Evolutionary conservation across 2,329 filamentous ascomycete genomes (phyloP), one percentile per base, ranked within the genome.

Genomic region (Bipolaris cookei): DNA sequence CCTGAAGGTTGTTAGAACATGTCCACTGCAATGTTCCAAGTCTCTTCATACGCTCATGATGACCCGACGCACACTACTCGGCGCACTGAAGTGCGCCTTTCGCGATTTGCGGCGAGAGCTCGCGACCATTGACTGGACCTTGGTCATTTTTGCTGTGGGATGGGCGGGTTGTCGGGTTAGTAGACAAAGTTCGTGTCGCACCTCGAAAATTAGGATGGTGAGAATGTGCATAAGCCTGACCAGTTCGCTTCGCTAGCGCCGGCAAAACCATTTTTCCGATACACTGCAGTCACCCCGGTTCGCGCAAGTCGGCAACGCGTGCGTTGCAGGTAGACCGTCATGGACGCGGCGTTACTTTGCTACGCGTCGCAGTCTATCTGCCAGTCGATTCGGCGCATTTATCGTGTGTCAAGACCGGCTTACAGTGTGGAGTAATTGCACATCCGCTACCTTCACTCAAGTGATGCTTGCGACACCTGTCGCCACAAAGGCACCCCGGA

Each of bases 41-140:
- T 91, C 90, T 72, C 90, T 72, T 95, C 93, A 68, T 70, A 76
- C 73, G 69, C 72, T 75, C 93, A 99, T 97, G 85, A 97, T 97
- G 76, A 89, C 86, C 80, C 95, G 92, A 83, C 95, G 93, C 79
- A 91, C 87, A 85, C 90, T 92, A 81, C 93, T 97, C 73, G 93
- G 92, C 72, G 95, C 95, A 80, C 86, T 85, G 88, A 96, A 99
- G 88, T 99, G 94, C 80, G 92, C 91, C 87, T 97, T 97, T 83
- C 95, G 92, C 84, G 92, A 95, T 92, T 99, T 99, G 85, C 94
- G 90, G 84, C 94, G 89, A 79, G 92, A 97, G 82, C 91, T 91
- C 81, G 85, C 80, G 77, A 92, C 55, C 56, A 60, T 60, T 59
- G 60, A 79, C 83, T 85, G 88, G 79, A 90, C 83, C 82, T 90